A percentile compares a stretch with the other conserved stretches of the same genome.
phyloP scores from a whole-genome alignment of 1,284 basidiomycete genomes.

The Malassezia sp. region DNA sequence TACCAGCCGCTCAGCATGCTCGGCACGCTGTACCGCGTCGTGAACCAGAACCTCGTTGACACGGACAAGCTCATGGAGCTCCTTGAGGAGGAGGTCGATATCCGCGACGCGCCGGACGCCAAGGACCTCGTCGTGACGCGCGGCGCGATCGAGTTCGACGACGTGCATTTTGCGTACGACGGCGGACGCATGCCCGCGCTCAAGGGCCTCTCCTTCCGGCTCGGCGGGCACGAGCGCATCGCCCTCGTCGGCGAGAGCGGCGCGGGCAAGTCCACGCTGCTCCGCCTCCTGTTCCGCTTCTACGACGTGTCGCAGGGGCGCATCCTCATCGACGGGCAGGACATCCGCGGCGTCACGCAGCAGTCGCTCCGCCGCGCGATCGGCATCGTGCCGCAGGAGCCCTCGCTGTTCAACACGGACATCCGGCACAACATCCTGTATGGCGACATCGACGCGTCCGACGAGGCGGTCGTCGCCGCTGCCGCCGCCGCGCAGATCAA shows the following conservation, averaged over 20 bases:
- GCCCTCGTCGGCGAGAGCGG: conserved; percentile 54
- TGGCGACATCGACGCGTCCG: conserved; percentile 30
- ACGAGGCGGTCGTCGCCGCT: conserved; percentile 34
- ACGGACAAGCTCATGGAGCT: conserved; percentile 47
- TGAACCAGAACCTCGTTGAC: conserved; percentile 54
- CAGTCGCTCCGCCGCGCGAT: conserved; percentile 63
- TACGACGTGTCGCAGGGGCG: conserved; percentile 58
- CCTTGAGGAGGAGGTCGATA: conserved; percentile 53
- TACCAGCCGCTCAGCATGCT: conserved; percentile 39
- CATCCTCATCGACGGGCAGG: conserved; percentile 63
- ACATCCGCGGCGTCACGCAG: conserved; percentile 74
- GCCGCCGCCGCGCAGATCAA: conserved; percentile 42
- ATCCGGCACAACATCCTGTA: conserved; percentile 50
- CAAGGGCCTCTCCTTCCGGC: conserved; percentile 67
- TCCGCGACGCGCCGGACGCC: conserved; percentile 67
- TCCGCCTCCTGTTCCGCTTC: conserved; percentile 74
- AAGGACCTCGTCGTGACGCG: conserved; percentile 61
- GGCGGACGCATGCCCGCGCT: conserved; percentile 58
- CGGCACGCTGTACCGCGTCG: conserved; percentile 42
- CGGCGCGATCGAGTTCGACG: conserved; percentile 66
- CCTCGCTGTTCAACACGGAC: conserved; percentile 64
- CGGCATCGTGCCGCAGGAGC: conserved; percentile 53
- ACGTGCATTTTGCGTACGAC: conserved; percentile 55
- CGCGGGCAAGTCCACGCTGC: conserved; percentile 67
- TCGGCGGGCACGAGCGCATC: conserved; percentile 54